Conservation (phyloP, 352 stramenopile species). For the Phytophthora aleatoria region DNA sequence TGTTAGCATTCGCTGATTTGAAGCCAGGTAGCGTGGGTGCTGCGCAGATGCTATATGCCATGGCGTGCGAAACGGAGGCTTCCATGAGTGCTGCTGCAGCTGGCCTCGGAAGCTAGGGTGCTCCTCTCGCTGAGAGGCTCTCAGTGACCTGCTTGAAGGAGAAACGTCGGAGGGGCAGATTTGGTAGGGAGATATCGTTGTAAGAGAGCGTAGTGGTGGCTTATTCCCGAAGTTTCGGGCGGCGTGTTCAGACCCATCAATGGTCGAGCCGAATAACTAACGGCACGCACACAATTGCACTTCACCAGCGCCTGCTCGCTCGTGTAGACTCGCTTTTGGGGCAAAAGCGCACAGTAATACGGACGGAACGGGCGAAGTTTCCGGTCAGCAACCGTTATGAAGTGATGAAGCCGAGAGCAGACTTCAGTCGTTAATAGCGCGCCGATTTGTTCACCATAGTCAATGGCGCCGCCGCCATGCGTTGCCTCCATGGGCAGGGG, state of each 20-base stretch:
- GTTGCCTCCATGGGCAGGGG: too few species aligned
- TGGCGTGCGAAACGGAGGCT: slow-evolving; percentile 42
- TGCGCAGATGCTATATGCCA: slow-evolving; percentile 24
- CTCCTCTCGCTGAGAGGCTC: not conserved
- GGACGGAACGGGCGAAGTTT: slow-evolving; percentile 21
- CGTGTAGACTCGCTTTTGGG: slow-evolving; percentile 1
- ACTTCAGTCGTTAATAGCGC: too few species aligned
- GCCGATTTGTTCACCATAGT: too few species aligned
- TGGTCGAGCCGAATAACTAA: not conserved
- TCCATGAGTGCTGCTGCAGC: slow-evolving; percentile 23
- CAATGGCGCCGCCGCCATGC: too few species aligned
- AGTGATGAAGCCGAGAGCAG: too few species aligned
- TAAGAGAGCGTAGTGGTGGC: not conserved
- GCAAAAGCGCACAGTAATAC: slow-evolving; percentile 13
- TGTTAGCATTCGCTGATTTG: slow-evolving; percentile 33
- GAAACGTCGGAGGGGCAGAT: too few species aligned
- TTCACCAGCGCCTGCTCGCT: not conserved
- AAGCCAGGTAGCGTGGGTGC: slow-evolving; percentile 25
- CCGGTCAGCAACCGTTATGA: not conserved
- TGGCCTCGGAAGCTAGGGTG: not conserved
- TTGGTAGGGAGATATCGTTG: not conserved
- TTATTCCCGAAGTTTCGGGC: not conserved
- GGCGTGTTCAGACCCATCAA: slow-evolving; percentile 5
- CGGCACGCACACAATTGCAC: not conserved
- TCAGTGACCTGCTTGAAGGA: not conserved